phyloP scores from a whole-genome alignment of 192 early-diverging fungal genomes.

The Dimargaris verticillata region DNA sequence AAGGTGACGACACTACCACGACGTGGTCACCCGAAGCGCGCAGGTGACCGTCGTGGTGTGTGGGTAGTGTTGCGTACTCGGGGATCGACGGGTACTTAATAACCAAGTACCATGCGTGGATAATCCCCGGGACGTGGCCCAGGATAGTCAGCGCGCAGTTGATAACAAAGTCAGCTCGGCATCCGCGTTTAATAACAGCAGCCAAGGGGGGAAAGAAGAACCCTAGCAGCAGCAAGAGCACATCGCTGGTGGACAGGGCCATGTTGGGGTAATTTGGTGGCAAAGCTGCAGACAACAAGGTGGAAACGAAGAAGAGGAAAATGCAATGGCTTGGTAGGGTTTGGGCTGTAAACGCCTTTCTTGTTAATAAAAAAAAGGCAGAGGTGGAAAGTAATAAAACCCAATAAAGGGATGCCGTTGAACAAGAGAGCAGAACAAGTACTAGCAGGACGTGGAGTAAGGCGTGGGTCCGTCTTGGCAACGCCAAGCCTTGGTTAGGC shows the following conservation, averaged over 20 bases:
- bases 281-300: too few species aligned
- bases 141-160: slow-evolving; percentile 53
- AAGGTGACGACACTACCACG: neutral
- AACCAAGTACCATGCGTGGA: slow-evolving; percentile 45
- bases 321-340: too few species aligned
- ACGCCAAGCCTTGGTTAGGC: too few species aligned
- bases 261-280: too few species aligned
- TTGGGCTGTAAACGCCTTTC: too few species aligned
- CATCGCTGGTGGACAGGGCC: slow-evolving; percentile 10
- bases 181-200: slow-evolving; percentile 44
- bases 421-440: too few species aligned
- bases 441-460: too few species aligned
- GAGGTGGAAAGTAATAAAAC: too few species aligned
- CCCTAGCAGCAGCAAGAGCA: slow-evolving; percentile 21
- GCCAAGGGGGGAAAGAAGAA: slow-evolving; percentile 43
- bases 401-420: too few species aligned
- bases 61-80: neutral
- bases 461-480: too few species aligned
- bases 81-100: slow-evolving; percentile 13
- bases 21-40: neutral
- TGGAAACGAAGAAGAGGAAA: too few species aligned
- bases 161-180: slow-evolving; percentile 36
- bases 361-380: too few species aligned
- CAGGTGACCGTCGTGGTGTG: neutral
- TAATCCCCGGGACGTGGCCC: slow-evolving; percentile 48